phyloP scores from a whole-genome alignment of 305 asterid species.

The Rubia tinctorum region DNA sequence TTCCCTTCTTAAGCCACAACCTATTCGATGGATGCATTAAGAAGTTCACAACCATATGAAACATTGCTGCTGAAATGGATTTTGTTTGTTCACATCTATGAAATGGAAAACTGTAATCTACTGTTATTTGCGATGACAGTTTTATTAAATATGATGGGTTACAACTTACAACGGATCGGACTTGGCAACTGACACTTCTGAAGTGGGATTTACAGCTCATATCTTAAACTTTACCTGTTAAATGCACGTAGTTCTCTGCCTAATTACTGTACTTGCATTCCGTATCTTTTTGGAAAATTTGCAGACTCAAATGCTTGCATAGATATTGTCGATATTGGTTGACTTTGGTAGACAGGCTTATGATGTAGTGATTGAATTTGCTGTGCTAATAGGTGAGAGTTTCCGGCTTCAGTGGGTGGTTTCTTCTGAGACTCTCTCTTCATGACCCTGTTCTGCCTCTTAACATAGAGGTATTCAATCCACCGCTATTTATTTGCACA shows the following conservation, averaged over 20 bases:
- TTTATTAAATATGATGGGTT: not conserved
- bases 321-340: not conserved
- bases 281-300: not conserved
- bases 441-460: slow-evolving; percentile 98
- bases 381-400: slow-evolving; percentile 60
- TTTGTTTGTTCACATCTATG: no score
- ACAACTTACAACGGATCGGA: not conserved
- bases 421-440: slow-evolving; percentile 93
- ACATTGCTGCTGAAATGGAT: no score
- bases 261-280: not conserved
- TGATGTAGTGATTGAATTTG: slow-evolving; percentile 6
- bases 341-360: not conserved
- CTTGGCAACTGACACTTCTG: not conserved
- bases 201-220: not conserved
- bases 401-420: slow-evolving; percentile 98
- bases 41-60: not conserved
- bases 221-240: not conserved
- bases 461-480: slow-evolving; percentile 70
- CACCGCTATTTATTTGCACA: not conserved
- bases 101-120: not conserved
- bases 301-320: not conserved
- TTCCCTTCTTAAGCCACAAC: not conserved
- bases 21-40: not conserved
- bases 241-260: not conserved
- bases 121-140: not conserved